A percentile compares a stretch with the other conserved stretches of the same genome.
Evolutionary conservation across 768 basidiomycete species (phyloP).

Genomic region (Candolleomyces aberdarensis): DNA sequence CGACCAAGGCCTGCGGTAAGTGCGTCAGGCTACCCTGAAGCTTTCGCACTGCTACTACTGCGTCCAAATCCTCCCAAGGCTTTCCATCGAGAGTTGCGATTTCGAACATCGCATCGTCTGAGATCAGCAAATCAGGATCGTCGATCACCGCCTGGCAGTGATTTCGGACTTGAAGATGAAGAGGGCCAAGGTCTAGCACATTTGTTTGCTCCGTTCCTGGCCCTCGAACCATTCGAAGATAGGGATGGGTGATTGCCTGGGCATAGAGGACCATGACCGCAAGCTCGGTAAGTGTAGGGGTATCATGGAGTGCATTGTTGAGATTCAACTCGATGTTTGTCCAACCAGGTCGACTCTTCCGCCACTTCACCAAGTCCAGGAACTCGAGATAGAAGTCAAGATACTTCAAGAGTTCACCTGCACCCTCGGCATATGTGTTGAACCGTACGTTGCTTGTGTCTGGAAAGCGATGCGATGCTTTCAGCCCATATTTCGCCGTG

Average conservation of each 20-base stretch:
- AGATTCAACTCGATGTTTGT: constrained; percentile 26
- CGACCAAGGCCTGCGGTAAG: constrained; percentile 12
- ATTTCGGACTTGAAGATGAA: constrained; percentile 15
- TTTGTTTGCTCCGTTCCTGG: too few relatives aligned
- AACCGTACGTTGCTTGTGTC: constrained; percentile 31
- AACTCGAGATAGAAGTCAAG: constrained; percentile 19
- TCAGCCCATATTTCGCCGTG: constrained; percentile 7
- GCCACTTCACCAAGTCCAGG: constrained; percentile 19
- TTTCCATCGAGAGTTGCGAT: constrained; percentile 22
- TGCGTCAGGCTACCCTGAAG: constrained; percentile 16
- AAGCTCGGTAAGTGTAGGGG: constrained; percentile 26
- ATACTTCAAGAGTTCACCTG: constrained; percentile 21
- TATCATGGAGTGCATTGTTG: constrained; percentile 20
- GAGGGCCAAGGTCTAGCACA: constrained; percentile 23
- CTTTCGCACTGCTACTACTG: constrained; percentile 14
- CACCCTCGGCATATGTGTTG: constrained; percentile 21
- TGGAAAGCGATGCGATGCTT: constrained; percentile 19
- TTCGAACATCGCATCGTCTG: constrained; percentile 11
- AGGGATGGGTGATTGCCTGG: too few relatives aligned
- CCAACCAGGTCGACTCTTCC: constrained; percentile 20
- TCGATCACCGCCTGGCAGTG: constrained; percentile 19
- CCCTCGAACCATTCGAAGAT: too few relatives aligned
- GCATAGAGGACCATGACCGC: too few relatives aligned
- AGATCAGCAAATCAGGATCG: constrained; percentile 17
- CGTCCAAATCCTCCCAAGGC: constrained; percentile 19